phyloP scores from a whole-genome alignment of 2,329 filamentous ascomycete species.

The Apiospora hydei region DNA sequence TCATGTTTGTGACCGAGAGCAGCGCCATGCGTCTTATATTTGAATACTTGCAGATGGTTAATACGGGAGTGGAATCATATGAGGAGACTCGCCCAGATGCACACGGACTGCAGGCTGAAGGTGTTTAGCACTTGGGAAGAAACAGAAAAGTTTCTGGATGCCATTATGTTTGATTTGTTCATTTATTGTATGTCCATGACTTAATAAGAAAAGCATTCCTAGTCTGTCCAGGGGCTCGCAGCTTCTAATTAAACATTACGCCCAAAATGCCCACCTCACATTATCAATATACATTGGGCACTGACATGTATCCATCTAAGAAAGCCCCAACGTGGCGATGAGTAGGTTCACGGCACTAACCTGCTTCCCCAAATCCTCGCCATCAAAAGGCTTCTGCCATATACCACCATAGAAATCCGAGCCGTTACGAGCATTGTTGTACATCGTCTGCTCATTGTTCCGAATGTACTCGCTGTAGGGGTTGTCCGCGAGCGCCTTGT shows the following conservation, averaged over 20 bases:
- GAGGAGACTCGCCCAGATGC: too few relatives aligned
- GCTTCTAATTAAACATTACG: background rate
- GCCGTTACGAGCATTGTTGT: slow-evolving; percentile 46
- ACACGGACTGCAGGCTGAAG: too few relatives aligned
- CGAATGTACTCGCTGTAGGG: slow-evolving; percentile 54
- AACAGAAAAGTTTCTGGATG: background rate
- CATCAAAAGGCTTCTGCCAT: slow-evolving; percentile 2
- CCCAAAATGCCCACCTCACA: slow-evolving; percentile 5
- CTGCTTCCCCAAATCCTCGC: background rate
- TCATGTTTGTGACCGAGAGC: too few relatives aligned
- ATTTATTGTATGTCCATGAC: background rate
- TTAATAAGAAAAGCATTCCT: background rate
- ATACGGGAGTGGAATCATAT: too few relatives aligned
- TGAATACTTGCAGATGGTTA: too few relatives aligned
- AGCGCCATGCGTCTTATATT: too few relatives aligned
- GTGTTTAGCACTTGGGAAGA: too few relatives aligned
- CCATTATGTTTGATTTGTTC: background rate
- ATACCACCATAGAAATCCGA: background rate
- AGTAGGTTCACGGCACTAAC: background rate
- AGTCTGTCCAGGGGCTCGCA: background rate
- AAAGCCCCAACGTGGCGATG: background rate
- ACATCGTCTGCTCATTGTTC: slow-evolving; percentile 61
- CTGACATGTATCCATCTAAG: background rate
- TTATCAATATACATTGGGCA: background rate
- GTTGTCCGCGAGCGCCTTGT: slow-evolving; percentile 51